Percentiles rank a stretch among this genome's conserved stretches.
phyloP scores from a whole-genome alignment of 768 basidiomycete species.

The Lyophyllum shimeji region DNA sequence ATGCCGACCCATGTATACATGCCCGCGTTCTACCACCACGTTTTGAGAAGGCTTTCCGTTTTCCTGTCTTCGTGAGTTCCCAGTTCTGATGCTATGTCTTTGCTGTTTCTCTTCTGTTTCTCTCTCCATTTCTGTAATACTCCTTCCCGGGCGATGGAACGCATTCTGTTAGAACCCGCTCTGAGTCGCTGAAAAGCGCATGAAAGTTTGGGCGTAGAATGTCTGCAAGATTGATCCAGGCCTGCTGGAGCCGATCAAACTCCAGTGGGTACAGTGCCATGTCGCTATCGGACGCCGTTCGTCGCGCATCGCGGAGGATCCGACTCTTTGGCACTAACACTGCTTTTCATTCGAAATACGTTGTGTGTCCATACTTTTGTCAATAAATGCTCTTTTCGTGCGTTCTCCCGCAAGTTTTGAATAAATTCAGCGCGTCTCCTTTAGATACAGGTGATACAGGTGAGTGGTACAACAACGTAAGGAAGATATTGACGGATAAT shows the following conservation, averaged over 20 bases:
- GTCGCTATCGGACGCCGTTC: constrained; percentile 81
- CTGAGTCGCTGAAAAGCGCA: constrained; percentile 60
- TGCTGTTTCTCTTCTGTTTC: constrained; percentile 10
- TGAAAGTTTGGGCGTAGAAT: constrained; percentile 91
- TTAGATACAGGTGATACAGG: not conserved
- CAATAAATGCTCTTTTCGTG: not conserved
- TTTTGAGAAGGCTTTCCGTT: constrained; percentile 8
- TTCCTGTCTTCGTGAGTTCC: constrained; percentile 2
- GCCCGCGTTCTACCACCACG: constrained; percentile 20
- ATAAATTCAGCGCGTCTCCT: too few relatives aligned
- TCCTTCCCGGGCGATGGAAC: constrained; percentile 21
- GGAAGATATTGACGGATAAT: not conserved
- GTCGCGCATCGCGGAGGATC: constrained; percentile 54
- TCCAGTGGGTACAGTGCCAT: constrained; percentile 55
- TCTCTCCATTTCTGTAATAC: constrained; percentile 8
- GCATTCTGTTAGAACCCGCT: constrained; percentile 94
- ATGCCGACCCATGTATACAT: constrained; percentile 25
- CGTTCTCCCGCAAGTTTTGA: too few relatives aligned
- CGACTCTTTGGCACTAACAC: constrained; percentile 78
- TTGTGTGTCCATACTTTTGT: not conserved
- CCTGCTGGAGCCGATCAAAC: constrained; percentile 61
- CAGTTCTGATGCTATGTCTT: not conserved
- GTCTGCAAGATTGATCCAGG: constrained; percentile 77
- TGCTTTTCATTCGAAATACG: constrained; percentile 11
- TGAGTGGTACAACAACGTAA: not conserved